Base-by-base conservation (phyloP, 192 early-diverging fungal species). In the Chytriomyces sp. region DNA sequence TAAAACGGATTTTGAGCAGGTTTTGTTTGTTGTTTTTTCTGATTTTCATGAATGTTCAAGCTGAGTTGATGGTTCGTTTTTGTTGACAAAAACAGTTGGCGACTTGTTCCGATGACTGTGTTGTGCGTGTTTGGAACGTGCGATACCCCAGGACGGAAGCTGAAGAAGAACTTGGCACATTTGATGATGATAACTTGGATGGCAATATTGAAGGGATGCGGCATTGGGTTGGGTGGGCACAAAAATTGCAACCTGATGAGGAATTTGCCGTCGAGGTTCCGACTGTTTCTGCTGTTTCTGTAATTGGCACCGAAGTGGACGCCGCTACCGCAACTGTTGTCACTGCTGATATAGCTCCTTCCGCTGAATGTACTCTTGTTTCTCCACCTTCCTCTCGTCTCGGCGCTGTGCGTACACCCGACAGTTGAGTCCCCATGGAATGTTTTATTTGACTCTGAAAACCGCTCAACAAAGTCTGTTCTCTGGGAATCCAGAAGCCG, bases 101-200 rank as follows among this genome's bases (percentile, higher is more conserved):
- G 43, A 88, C 89, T 35, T 93, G 93, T 67, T 88, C 90, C 0
- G 94, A 95, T 64, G 95, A 96, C 79, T 85, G 86, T 6, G 89
- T 82, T 0, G 83, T 92, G 66, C 83, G 94, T 20, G 81, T 94
- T 35, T 96, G 95, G 95, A 90, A 77, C 10, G 23, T 45, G 13
- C 64, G 75, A 47, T 20, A 69, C 9, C 43, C 45, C 1, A 68
- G 13, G 0, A 43, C 9, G 13, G 67, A 68, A 35, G 16, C 16
- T 2, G 47, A 68, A 47, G 67, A 68, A 16, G 16, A n/a, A 4
- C 26, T 18, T 20, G 69, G 50, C 9, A 10, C 8, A 60, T 70
- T 60, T 60, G 68, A 49, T 59, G 64, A 70, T 45, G 76, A 77
- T 28, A 28, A 7, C 16, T 47, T 23, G n/a, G 67, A 59, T 44